These are phyloP conservation scores for Clonostachys solani DNA, from an alignment of 2,329 filamentous ascomycete species.

Conservation along the genomic window DNA sequence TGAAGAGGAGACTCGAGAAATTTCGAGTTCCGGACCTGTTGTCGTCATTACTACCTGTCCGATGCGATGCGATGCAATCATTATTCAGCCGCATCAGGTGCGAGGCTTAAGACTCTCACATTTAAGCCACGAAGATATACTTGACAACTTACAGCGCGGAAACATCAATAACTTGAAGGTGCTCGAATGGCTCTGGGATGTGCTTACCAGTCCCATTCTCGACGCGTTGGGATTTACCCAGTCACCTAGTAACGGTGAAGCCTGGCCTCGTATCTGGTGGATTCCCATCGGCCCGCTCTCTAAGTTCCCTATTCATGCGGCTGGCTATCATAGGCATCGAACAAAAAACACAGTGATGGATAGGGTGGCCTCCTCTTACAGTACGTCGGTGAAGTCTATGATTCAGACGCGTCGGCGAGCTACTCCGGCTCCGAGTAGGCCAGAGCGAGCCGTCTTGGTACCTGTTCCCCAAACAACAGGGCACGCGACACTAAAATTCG, in stretches of 20 bases:
- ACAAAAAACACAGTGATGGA: neutral
- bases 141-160: too few relatives aligned
- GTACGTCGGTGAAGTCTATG: neutral
- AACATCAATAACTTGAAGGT: too few relatives aligned
- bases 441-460: neutral
- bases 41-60: too few relatives aligned
- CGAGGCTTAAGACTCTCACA: too few relatives aligned
- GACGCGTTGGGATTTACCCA: neutral
- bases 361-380: neutral
- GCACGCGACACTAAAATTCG: too few relatives aligned
- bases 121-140: too few relatives aligned
- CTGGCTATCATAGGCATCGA: neutral
- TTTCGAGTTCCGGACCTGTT: too few relatives aligned
- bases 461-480: neutral
- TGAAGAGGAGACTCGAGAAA: too few relatives aligned
- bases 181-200: neutral
- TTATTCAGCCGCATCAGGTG: too few relatives aligned
- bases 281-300: neutral
- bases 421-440: too few relatives aligned
- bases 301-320: neutral
- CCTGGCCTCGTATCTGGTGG: too few relatives aligned
- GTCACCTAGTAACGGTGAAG: neutral
- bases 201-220: neutral
- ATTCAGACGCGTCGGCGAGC: neutral
- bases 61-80: too few relatives aligned